Conservation (phyloP, 2,329 filamentous ascomycete genomes). For the Cytospora leucostoma region DNA sequence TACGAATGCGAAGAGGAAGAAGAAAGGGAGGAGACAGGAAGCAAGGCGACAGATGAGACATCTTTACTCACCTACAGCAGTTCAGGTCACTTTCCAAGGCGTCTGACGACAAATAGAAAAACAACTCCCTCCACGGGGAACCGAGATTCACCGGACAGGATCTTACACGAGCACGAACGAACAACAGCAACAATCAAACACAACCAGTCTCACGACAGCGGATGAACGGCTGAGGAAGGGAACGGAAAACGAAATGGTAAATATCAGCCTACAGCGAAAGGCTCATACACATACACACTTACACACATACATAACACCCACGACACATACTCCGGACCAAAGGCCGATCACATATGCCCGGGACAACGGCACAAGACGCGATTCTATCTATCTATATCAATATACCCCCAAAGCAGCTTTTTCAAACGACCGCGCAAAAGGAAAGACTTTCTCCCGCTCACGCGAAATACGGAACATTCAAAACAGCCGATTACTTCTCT, state of each 20-base stretch:
- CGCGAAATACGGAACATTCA: slow-evolving; percentile 32
- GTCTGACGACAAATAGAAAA: slow-evolving; percentile 23
- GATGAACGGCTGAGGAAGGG: not conserved
- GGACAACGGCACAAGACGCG: not conserved
- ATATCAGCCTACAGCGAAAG: not conserved
- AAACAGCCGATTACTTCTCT: slow-evolving; percentile 28
- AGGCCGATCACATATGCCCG: not conserved
- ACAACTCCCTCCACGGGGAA: slow-evolving; percentile 26
- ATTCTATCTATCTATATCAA: slow-evolving; percentile 24
- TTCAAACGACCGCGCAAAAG: slow-evolving; percentile 31
- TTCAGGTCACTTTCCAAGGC: slow-evolving; percentile 16
- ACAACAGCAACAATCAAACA: not conserved
- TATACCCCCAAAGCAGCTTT: slow-evolving; percentile 19
- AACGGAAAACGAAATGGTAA: not conserved
- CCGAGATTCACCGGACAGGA: not conserved
- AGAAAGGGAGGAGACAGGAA: not conserved
- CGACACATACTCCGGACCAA: not conserved
- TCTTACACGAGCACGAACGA: slow-evolving; percentile 1
- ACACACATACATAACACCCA: not conserved
- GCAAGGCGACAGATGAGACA: too few species aligned
- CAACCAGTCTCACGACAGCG: not conserved
- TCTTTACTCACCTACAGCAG: slow-evolving; percentile 7
- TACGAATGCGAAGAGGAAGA: too few species aligned
- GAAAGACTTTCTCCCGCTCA: slow-evolving; percentile 34
- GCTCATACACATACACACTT: not conserved